Conservation (phyloP, 2,329 filamentous ascomycete species). For the Dryadomyces quercivorus region DNA sequence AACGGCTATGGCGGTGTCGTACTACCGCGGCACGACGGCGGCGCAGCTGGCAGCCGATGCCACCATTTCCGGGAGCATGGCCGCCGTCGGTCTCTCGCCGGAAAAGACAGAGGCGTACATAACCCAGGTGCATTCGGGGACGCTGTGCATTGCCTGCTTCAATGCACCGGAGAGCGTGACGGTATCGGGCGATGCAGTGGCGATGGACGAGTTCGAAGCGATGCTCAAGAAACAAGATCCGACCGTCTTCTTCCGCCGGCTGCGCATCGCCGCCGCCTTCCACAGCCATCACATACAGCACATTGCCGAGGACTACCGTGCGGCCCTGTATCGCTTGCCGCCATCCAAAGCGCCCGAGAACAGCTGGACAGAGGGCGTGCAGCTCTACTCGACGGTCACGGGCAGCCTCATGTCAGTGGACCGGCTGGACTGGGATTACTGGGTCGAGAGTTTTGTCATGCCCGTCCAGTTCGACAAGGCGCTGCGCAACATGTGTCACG, state of each 20-base stretch:
- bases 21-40: conserved; percentile 27
- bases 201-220: conserved; percentile 7
- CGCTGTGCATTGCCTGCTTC: conserved; percentile 17
- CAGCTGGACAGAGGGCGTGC: neutral
- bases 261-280: conserved; percentile 19
- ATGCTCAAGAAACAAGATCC: neutral
- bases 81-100: conserved; percentile 25
- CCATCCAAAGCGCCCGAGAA: too few species aligned
- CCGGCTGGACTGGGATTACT: conserved; percentile 13
- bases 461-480: conserved; percentile 17
- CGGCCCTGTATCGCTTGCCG: conserved; percentile 7
- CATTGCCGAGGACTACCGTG: conserved; percentile 11
- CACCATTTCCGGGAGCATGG: conserved; percentile 27
- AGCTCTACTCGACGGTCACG: conserved; percentile 12
- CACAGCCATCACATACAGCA: conserved; percentile 20
- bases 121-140: conserved; percentile 11
- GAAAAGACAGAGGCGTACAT: neutral
- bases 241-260: conserved; percentile 10
- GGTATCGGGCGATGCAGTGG: conserved; percentile 17
- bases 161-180: conserved; percentile 25
- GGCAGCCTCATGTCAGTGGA: conserved; percentile 7
- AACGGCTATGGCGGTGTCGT: conserved; percentile 32
- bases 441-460: conserved; percentile 16
- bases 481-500: conserved; percentile 9
- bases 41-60: conserved; percentile 8